Conservation (phyloP, 1,284 basidiomycete genomes). For the Puccinia triticina region DNA sequence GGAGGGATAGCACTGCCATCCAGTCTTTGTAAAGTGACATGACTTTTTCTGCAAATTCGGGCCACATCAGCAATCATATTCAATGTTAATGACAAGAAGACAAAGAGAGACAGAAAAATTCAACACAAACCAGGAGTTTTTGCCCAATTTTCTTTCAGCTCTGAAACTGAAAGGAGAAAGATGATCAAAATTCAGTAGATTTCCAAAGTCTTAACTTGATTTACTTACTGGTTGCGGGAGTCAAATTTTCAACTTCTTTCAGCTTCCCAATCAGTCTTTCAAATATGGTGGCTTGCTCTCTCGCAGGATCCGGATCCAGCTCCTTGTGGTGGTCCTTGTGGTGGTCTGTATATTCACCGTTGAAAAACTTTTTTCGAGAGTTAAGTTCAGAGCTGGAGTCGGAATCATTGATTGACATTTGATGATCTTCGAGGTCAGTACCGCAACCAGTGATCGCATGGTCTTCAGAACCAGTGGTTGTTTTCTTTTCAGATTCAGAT, state of each 20-base stretch:
- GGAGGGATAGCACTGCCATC: not conserved
- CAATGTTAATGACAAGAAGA: not conserved
- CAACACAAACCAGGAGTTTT: not conserved
- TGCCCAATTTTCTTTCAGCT: not conserved
- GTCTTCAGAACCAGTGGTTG: no score
- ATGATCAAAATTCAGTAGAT: not conserved
- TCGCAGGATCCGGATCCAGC: no score
- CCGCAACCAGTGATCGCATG: no score
- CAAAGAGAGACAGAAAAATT: not conserved
- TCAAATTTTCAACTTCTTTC: not conserved
- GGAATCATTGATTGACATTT: no score
- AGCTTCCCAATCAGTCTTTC: not conserved
- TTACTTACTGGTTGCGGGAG: not conserved
- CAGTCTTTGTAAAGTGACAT: not conserved
- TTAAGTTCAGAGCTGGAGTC: no score
- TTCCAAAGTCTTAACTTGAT: not conserved
- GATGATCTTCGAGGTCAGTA: no score
- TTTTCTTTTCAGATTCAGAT: no score
- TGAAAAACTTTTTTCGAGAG: not conserved
- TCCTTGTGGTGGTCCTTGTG: no score
- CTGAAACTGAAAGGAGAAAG: not conserved
- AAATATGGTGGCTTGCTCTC: no score
- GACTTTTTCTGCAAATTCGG: not conserved
- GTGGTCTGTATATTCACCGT: no score
- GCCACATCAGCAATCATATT: not conserved